A percentile compares a stretch with the other conserved stretches of the same genome.
Conservation (phyloP, 139 green algal species). For the Asterochloris sp. region DNA sequence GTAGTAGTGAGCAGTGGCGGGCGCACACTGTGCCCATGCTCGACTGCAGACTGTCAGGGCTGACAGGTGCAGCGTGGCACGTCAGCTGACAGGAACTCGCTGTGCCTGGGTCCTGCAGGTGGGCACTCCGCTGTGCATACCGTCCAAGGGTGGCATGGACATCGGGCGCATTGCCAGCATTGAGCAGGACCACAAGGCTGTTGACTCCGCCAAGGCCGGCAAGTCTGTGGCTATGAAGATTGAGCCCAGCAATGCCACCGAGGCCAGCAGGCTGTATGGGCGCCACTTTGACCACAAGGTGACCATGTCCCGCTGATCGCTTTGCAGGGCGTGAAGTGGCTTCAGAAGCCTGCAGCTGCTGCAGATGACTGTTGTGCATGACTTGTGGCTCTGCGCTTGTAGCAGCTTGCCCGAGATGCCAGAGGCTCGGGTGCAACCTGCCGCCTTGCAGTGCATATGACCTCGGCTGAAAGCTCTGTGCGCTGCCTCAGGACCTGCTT, state of each 20-base stretch:
- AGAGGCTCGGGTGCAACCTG: not conserved
- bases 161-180: conserved; percentile 91
- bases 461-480: not conserved
- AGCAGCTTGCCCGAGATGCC: not conserved
- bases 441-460: not conserved
- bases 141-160: conserved; percentile 67
- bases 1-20: no score
- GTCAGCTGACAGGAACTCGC: no score
- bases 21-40: no score
- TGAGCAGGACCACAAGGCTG: conserved; percentile 94
- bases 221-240: conserved; percentile 97
- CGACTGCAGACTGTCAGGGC: no score
- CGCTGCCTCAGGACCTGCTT: conserved; percentile 54
- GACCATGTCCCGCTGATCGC: not conserved
- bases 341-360: not conserved
- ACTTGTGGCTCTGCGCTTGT: not conserved
- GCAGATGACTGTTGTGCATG: not conserved
- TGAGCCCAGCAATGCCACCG: conserved; percentile 66
- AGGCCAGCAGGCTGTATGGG: conserved; percentile 82
- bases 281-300: conserved; percentile 91
- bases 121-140: conserved; percentile 74
- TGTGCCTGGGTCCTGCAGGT: conserved; percentile 29
- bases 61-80: no score
- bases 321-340: conserved; percentile 24
- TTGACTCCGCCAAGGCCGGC: conserved; percentile 74